Evolutionary conservation across 2,329 filamentous ascomycete species (phyloP).

Genomic region (Periconia digitata): DNA sequence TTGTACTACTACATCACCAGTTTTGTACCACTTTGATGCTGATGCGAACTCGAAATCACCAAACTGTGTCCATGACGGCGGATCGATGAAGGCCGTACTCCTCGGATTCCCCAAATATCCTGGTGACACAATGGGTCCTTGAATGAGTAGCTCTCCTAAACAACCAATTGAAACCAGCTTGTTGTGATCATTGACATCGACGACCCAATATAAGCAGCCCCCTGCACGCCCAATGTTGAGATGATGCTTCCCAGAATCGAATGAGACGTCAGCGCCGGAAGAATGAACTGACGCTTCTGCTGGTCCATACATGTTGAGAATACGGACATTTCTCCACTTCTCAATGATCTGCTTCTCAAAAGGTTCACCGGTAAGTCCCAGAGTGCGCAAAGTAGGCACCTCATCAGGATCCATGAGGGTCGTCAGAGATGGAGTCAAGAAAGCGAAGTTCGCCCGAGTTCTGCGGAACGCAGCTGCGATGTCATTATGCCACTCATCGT

Average conservation of each 20-base stretch:
- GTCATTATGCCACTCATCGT: not conserved
- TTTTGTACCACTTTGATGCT: not conserved
- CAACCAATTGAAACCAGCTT: not conserved
- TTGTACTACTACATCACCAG: not conserved
- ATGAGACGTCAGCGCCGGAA: not conserved
- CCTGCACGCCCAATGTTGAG: not conserved
- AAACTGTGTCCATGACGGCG: not conserved
- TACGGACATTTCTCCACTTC: not conserved
- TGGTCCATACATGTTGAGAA: not conserved
- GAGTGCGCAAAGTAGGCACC: not conserved
- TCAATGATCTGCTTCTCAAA: not conserved
- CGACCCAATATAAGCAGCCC: not conserved
- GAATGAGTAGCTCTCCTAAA: not conserved
- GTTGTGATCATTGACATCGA: not conserved
- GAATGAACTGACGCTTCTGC: not conserved
- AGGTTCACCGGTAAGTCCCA: not conserved
- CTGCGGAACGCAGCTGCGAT: not conserved
- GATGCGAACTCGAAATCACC: not conserved
- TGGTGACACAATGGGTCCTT: not conserved
- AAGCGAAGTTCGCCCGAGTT: not conserved
- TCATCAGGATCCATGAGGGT: not conserved
- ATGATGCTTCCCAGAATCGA: not conserved
- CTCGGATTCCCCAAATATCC: not conserved
- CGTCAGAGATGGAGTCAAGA: not conserved
- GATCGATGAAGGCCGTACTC: not conserved